Evolutionary conservation across 2,329 filamentous ascomycete species (phyloP), one percentile per base, ranked within the genome.

Genomic region (Biscogniauxia sp.): DNA sequence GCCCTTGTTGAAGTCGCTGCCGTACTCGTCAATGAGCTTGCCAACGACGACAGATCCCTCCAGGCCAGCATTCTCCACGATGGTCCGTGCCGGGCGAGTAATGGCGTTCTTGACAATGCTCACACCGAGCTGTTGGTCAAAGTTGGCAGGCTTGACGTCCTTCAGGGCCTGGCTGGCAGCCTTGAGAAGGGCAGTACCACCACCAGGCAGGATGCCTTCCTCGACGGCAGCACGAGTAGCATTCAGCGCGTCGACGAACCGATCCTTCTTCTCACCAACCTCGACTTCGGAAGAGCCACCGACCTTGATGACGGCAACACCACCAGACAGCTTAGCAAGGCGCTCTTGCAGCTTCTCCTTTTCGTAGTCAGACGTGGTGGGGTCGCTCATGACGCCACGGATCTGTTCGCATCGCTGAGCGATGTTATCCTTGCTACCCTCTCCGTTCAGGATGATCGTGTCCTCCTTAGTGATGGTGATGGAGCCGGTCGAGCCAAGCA

Each of bases 261-360:
- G 92, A 79, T 99, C 95, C 88, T 99, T 99, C 92, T 99, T 99
- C 88, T 99, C 95, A 70, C 93, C 90, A 60, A 99, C 95, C 85
- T 99, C 95, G 68, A 99, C 94, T 82, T 99, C 95, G 66, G 94
- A 98, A 66, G 93, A 87, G 78, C 95, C 95, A 73, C 95, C 95
- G 66, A 99, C 95, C 87, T 96, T 97, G 86, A 99, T 98, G 80
- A 99, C 95, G 72, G 95, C 95, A 72, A 99, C 95, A 86, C 95
- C 95, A 67, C 95, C 95, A 69, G 95, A 98, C 69, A 99, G 91
- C 89, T 99, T 99, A 71, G 95, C 95, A 64, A 99, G 91, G 82
- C 95, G 95, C 85, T 99, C 95, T 84, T 98, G 95, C 68, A 99
- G 92, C 88, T 99, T 99, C 90, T 99, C 95, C 88, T 97, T 98